phyloP scores from a whole-genome alignment of 2,329 filamentous ascomycete species.

The Claviceps capensis region DNA sequence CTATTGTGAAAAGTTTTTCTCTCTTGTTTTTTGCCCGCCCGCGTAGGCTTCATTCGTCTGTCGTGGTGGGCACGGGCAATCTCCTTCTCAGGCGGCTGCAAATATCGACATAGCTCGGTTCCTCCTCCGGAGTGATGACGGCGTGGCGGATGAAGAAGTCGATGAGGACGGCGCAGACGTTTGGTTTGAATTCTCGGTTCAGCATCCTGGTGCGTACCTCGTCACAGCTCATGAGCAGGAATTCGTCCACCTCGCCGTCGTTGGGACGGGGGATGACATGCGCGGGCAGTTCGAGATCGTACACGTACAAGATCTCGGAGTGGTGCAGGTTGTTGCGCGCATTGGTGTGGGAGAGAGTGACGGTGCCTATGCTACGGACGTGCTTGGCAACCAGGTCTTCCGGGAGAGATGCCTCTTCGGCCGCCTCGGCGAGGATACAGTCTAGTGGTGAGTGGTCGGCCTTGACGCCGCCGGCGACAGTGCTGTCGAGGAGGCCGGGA shows the following conservation, averaged over 20 bases:
- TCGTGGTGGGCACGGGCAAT: constrained; percentile 25
- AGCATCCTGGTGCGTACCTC: constrained; percentile 48
- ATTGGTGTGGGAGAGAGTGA: constrained; percentile 22
- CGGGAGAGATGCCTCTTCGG: constrained; percentile 50
- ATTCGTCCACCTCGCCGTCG: constrained; percentile 69
- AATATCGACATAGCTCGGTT: constrained; percentile 61
- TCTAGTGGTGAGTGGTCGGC: constrained; percentile 51
- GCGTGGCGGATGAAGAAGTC: constrained; percentile 75
- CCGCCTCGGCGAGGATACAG: constrained; percentile 56
- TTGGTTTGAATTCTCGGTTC: constrained; percentile 68
- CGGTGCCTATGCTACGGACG: constrained; percentile 16
- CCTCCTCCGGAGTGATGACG: constrained; percentile 56
- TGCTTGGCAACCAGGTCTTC: constrained; percentile 13
- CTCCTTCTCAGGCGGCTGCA: constrained; percentile 28
- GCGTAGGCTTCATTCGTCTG: constrained; percentile 7
- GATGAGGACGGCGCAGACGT: constrained; percentile 62
- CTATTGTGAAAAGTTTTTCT: too few relatives aligned
- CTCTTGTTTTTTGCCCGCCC: too few relatives aligned
- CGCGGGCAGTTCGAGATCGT: constrained; percentile 53
- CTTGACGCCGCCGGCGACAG: constrained; percentile 64
- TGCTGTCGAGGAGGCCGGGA: constrained; percentile 63
- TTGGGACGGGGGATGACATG: constrained; percentile 50
- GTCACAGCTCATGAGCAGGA: constrained; percentile 49
- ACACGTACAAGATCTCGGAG: constrained; percentile 47
- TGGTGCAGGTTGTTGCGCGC: constrained; percentile 17